These are phyloP conservation scores for Sporisorium reilianum DNA, from an alignment of 1,284 basidiomycete species.

Conservation along the genomic window DNA sequence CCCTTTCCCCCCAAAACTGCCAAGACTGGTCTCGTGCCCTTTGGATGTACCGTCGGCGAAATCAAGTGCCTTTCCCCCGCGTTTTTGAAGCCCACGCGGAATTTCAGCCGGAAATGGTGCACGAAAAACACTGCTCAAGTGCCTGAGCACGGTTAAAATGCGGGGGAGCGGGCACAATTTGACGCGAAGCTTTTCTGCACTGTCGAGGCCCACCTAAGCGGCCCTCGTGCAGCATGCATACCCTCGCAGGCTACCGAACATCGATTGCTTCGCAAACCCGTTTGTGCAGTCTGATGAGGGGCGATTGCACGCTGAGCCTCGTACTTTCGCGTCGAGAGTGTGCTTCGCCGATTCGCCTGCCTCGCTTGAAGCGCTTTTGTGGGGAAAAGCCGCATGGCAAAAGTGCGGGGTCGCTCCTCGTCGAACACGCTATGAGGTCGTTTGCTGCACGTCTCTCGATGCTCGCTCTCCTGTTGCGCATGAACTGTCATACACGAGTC, in stretches of 20 bases:
- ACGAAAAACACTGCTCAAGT: constrained; percentile 5
- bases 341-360: no score
- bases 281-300: neutral
- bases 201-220: no score
- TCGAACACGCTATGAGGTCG: no score
- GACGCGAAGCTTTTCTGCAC: no score
- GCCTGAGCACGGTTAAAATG: neutral
- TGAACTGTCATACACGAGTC: neutral
- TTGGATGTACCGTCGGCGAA: constrained; percentile 5
- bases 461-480: neutral
- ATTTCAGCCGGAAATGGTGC: no score
- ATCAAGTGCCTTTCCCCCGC: constrained; percentile 8
- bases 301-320: neutral
- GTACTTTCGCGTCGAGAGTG: no score
- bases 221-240: no score
- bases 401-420: constrained; percentile 26
- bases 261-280: no score
- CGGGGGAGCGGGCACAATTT: constrained; percentile 2
- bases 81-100: constrained; percentile 8
- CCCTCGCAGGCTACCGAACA: neutral
- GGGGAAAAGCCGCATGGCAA: constrained; percentile 21
- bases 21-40: neutral
- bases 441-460: no score
- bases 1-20: neutral
- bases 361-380: constrained; percentile 3